Conservation (phyloP, 768 basidiomycete species). For the Panus rudis region DNA sequence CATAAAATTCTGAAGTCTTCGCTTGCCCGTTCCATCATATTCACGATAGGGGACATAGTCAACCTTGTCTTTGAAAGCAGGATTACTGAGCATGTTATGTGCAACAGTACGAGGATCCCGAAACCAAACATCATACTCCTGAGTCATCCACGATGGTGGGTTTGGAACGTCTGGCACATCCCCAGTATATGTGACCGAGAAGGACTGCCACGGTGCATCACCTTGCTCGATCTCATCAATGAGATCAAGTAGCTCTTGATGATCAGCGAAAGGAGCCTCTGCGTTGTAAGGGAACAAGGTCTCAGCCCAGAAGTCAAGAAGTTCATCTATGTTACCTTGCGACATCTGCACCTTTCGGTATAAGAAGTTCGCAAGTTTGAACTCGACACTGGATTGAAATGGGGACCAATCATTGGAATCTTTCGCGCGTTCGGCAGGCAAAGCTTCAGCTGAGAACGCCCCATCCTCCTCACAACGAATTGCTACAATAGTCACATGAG, state of each 20-base stretch:
- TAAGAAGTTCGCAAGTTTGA: constrained; percentile 18
- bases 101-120: constrained; percentile 11
- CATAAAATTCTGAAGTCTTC: constrained; percentile 7
- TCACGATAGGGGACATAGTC: constrained; percentile 16
- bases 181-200: constrained; percentile 15
- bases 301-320: constrained; percentile 16
- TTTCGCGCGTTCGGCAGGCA: too few relatives aligned
- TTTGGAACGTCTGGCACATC: constrained; percentile 1
- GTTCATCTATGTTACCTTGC: background rate
- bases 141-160: constrained; percentile 13
- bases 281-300: constrained; percentile 5
- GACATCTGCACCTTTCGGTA: constrained; percentile 19
- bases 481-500: too few relatives aligned
- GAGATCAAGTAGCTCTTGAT: constrained; percentile 16
- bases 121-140: constrained; percentile 24
- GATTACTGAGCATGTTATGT: constrained; percentile 16
- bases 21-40: constrained; percentile 1
- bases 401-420: constrained; percentile 6
- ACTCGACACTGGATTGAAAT: constrained; percentile 13
- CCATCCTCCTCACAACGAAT: too few relatives aligned
- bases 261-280: constrained; percentile 4
- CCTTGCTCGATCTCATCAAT: constrained; percentile 23
- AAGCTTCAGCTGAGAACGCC: too few relatives aligned
- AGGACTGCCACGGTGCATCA: constrained; percentile 24
- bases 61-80: constrained; percentile 13